Evolutionary conservation across 1,139 yeast genomes (phyloP), one percentile per base, ranked within the genome.

Genomic region (Debaryomyces singareniensis): DNA sequence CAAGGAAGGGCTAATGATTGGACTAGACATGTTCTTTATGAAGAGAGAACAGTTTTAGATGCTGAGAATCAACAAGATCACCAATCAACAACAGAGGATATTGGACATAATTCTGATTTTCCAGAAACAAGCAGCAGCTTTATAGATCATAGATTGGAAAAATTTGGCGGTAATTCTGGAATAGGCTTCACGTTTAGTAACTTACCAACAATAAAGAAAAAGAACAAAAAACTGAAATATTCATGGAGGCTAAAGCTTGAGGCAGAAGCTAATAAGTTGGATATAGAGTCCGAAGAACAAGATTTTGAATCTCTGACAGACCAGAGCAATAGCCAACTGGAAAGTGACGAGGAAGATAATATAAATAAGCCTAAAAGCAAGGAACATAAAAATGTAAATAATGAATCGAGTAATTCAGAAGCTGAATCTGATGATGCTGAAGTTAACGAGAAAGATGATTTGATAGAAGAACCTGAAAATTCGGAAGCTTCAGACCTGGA

Each of bases 1-100:
- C 79, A 78, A 44, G 95, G 94, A 2, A 64, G 82, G 35, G 83
- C 75, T 3, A 75, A 73, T 47, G 91, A 78, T 2, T 56, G 60
- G 21, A 80, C 89, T 0, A 64, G 56, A 34, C 78, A 70, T 7
- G 62, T 84, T 13, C 57, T 85, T 24, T 86, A 83, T 44, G 93
- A 83, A 50, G 78, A 80, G 41, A 64, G 80, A 39, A 73, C 69
- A 28, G 73, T 76, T 1, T 75, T 71, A 43, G 78, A 76, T 16
- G 82, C 89, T 89, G 63, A 65, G 14, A 70, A 61, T 5, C 71
- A 64, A 21, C 14, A 45, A 20, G 14, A 47, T 39, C 34, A 20
- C 24, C 29, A 25, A 30, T 30, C 24, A 30, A 40, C 20, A 14
- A 34, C 33, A 13, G 42, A 36, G 11, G 39, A 29, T 5, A 22